A percentile compares a stretch with the other conserved stretches of the same genome.
These are phyloP conservation scores for Trichophyton simii DNA, from an alignment of 2,329 filamentous ascomycete species.

Conservation along the genomic window DNA sequence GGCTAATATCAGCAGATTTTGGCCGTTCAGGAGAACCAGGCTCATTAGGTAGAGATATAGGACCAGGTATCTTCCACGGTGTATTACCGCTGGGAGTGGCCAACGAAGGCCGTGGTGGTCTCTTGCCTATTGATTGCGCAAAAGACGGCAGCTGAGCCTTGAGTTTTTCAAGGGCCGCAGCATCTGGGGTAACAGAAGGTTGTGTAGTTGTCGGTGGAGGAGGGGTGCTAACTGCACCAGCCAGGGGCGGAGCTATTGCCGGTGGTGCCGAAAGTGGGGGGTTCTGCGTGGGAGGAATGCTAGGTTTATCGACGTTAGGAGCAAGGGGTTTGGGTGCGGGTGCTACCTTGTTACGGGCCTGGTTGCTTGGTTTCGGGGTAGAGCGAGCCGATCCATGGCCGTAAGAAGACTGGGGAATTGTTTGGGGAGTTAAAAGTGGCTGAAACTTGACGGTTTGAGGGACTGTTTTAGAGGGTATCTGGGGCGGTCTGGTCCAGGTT, in stretches of 20 bases:
- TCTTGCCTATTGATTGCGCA: slow-evolving; percentile 16
- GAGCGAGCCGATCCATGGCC: background rate
- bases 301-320: background rate
- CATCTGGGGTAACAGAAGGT: background rate
- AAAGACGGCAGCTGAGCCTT: slow-evolving; percentile 1
- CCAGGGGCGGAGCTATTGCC: background rate
- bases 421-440: slow-evolving; percentile 1
- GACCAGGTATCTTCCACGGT: slow-evolving; percentile 32
- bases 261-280: background rate
- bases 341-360: background rate
- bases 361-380: background rate
- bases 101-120: slow-evolving; percentile 24
- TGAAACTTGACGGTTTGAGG: slow-evolving; percentile 5
- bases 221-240: background rate
- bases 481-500: background rate
- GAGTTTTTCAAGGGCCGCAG: background rate
- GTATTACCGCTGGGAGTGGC: slow-evolving; percentile 31
- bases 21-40: slow-evolving; percentile 31
- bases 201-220: background rate
- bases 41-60: slow-evolving; percentile 21
- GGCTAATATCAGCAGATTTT: slow-evolving; percentile 33
- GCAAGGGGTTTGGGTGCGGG: background rate
- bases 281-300: background rate
- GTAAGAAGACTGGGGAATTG: slow-evolving; percentile 3
- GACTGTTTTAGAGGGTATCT: background rate